Percentiles rank a stretch among this genome's conserved stretches.
phyloP scores from a whole-genome alignment of 1,284 basidiomycete genomes.

The Leucoagaricus sp. region DNA sequence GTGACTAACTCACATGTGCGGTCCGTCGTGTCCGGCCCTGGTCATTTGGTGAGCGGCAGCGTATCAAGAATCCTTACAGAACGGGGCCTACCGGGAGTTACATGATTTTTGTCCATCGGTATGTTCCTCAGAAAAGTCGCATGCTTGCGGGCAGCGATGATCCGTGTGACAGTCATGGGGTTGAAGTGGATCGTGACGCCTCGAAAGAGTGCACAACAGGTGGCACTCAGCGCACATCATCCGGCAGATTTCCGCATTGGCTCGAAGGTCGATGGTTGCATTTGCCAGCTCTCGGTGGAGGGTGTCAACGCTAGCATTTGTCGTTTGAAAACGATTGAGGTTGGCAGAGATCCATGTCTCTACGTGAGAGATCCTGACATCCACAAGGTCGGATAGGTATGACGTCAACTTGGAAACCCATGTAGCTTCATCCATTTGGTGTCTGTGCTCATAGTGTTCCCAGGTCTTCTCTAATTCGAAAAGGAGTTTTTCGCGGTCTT shows the following conservation, averaged over 20 bases:
- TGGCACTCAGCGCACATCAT: constrained; percentile 47
- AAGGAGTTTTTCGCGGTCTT: constrained; percentile 33
- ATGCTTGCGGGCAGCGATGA: constrained; percentile 45
- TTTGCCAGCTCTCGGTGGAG: constrained; percentile 46
- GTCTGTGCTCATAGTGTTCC: constrained; percentile 31
- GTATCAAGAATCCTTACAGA: background rate
- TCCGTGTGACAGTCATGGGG: constrained; percentile 51
- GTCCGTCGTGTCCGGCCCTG: constrained; percentile 58
- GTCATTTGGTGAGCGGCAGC: background rate
- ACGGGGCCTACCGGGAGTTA: constrained; percentile 40
- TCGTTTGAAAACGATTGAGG: constrained; percentile 43
- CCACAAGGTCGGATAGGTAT: constrained; percentile 40
- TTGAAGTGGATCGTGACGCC: constrained; percentile 40
- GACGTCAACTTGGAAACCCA: constrained; percentile 42
- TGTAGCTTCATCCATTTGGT: constrained; percentile 33
- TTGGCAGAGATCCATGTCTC: constrained; percentile 52
- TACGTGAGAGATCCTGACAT: constrained; percentile 46
- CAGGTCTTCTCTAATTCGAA: constrained; percentile 34
- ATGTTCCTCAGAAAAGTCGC: constrained; percentile 44
- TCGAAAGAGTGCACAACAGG: constrained; percentile 45
- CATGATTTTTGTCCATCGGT: constrained; percentile 33
- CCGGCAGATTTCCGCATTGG: constrained; percentile 49
- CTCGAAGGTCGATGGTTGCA: constrained; percentile 42
- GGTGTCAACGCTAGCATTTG: constrained; percentile 45
- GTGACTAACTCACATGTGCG: constrained; percentile 55